These are phyloP conservation scores for Leishmania lainsoni DNA, from an alignment of 208 protist genomes.

Conservation along the genomic window DNA sequence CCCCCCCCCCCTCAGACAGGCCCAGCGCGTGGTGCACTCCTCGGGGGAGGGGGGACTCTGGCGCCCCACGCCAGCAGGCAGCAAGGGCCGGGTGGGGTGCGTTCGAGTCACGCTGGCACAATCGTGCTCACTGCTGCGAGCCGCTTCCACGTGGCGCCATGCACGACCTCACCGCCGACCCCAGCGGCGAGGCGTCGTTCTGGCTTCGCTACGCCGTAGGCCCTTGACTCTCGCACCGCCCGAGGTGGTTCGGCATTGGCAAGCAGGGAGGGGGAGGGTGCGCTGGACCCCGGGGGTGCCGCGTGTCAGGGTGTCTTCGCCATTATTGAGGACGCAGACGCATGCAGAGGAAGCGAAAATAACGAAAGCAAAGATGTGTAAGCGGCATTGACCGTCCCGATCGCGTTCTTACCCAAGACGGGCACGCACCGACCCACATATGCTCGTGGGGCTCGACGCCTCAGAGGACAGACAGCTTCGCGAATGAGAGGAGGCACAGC, in stretches of 20 bases:
- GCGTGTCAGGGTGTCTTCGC: not conserved
- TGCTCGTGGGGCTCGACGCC: not conserved
- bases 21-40: not conserved
- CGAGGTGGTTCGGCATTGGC: no score
- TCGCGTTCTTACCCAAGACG: not conserved
- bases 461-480: not conserved
- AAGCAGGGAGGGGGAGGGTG: not conserved
- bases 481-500: not conserved
- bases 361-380: not conserved
- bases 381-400: not conserved
- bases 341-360: constrained; percentile 4
- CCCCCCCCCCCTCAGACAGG: not conserved
- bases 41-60: no score
- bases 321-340: not conserved
- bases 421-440: not conserved
- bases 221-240: no score
- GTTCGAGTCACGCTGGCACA: no score
- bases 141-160: no score
- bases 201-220: no score
- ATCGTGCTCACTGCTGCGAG: no score
- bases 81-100: no score
- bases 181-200: no score
- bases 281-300: not conserved
- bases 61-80: no score
- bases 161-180: no score